Evolutionary conservation across 2,329 filamentous ascomycete genomes (phyloP).

Genomic region (Incumbomyces delicatus): DNA sequence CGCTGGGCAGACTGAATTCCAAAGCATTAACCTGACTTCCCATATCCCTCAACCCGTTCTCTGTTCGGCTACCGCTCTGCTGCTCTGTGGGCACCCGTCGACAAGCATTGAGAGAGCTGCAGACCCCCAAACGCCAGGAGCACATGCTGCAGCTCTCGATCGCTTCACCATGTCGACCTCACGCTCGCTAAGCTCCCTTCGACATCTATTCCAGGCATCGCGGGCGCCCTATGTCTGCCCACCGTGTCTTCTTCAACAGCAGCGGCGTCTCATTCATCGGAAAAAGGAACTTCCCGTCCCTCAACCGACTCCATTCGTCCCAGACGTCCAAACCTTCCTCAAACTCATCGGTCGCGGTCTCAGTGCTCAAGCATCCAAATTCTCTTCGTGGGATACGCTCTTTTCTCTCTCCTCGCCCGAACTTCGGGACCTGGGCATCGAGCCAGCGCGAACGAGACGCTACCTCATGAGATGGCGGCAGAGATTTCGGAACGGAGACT

Average conservation of each 20-base stretch:
- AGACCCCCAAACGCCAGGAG: too few relatives aligned
- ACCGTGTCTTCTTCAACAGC: conserved; percentile 16
- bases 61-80: too few relatives aligned
- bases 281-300: conserved; percentile 45
- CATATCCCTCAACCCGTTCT: too few relatives aligned
- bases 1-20: not conserved
- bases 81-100: too few relatives aligned
- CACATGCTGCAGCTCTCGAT: too few relatives aligned
- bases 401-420: conserved; percentile 72
- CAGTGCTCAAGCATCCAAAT: conserved; percentile 71
- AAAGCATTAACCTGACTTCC: too few relatives aligned
- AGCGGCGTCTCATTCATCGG: conserved; percentile 34
- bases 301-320: conserved; percentile 53
- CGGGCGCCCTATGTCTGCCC: conserved; percentile 13
- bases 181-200: conserved; percentile 12
- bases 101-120: too few relatives aligned
- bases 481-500: conserved; percentile 66
- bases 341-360: conserved; percentile 83
- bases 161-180: conserved; percentile 2
- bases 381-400: conserved; percentile 80
- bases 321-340: conserved; percentile 62
- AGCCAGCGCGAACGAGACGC: conserved; percentile 68
- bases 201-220: conserved; percentile 12
- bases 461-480: conserved; percentile 86
- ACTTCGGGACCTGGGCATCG: conserved; percentile 73